Conservation (phyloP, 169 alveolate genomes). For the Plasmodium knowlesi region DNA sequence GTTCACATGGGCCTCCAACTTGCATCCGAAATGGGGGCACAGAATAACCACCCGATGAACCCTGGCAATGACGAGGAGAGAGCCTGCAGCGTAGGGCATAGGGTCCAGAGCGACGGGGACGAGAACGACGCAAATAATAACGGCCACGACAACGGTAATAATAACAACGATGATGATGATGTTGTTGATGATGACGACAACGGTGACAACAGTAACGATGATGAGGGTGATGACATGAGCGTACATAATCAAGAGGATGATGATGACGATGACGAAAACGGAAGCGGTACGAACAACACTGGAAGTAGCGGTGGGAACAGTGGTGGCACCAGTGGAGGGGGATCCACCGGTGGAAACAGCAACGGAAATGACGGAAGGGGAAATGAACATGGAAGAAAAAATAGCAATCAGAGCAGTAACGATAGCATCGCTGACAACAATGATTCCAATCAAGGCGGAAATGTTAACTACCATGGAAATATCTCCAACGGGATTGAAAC, state of each 20-base stretch:
- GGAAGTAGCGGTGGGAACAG: conserved; percentile 7
- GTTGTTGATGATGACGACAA: neutral
- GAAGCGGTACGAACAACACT: neutral
- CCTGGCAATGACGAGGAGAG: neutral
- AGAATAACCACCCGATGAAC: neutral
- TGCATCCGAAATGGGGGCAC: neutral
- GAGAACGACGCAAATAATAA: neutral
- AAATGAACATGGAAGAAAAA: neutral
- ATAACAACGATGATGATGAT: neutral
- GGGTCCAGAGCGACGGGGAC: neutral
- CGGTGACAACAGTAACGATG: conserved; percentile 4
- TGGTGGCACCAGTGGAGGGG: neutral
- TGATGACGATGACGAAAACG: neutral
- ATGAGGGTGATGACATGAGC: neutral
- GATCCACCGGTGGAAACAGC: neutral
- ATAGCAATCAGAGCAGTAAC: neutral
- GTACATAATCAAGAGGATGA: neutral
- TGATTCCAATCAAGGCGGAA: neutral
- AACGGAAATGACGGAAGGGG: neutral
- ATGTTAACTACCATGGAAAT: neutral
- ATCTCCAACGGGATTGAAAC: neutral
- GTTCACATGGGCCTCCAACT: neutral
- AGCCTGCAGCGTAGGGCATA: neutral
- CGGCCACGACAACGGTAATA: neutral
- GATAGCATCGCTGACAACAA: conserved; percentile 1